Evolutionary conservation across 208 protist species (phyloP).

Genomic region (Leishmania gerbilli): DNA sequence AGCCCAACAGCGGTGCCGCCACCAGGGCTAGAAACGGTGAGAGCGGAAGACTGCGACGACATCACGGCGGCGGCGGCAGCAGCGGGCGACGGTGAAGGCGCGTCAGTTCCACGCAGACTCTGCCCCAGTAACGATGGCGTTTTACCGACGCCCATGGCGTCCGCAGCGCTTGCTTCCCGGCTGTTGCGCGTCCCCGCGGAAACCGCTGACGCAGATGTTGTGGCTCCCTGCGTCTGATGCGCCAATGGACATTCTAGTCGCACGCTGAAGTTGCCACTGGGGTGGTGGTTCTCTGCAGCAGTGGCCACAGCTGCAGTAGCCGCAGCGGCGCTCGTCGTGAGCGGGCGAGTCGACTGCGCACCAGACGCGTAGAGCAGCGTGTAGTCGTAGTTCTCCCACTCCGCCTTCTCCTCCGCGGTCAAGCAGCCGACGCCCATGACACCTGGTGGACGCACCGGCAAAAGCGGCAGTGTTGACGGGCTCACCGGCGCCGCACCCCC

Average conservation of each 20-base stretch:
- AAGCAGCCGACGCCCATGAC: conserved; percentile 37
- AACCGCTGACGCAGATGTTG: background rate
- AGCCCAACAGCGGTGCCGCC: background rate
- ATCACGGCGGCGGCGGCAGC: background rate
- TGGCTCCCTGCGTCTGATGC: background rate
- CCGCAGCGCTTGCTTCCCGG: background rate
- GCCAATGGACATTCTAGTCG: background rate
- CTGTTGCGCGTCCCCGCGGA: background rate
- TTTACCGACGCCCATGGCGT: background rate
- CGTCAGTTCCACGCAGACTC: background rate
- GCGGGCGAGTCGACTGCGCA: background rate
- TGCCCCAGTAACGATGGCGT: background rate
- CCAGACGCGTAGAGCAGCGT: conserved; percentile 22
- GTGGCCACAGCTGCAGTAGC: conserved; percentile 1
- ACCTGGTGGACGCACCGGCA: conserved; percentile 1
- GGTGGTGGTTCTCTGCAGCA: background rate
- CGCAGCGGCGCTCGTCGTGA: conserved; percentile 3
- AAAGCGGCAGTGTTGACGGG: background rate
- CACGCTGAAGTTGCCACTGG: background rate
- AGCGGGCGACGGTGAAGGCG: background rate
- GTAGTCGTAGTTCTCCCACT: conserved; percentile 37
- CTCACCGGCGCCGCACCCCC: background rate
- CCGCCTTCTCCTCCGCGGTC: conserved; percentile 27
- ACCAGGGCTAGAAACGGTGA: background rate
- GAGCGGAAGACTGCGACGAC: background rate